These are phyloP conservation scores for Pleurotus eryngii DNA, from an alignment of 768 basidiomycete species.

Conservation along the genomic window DNA sequence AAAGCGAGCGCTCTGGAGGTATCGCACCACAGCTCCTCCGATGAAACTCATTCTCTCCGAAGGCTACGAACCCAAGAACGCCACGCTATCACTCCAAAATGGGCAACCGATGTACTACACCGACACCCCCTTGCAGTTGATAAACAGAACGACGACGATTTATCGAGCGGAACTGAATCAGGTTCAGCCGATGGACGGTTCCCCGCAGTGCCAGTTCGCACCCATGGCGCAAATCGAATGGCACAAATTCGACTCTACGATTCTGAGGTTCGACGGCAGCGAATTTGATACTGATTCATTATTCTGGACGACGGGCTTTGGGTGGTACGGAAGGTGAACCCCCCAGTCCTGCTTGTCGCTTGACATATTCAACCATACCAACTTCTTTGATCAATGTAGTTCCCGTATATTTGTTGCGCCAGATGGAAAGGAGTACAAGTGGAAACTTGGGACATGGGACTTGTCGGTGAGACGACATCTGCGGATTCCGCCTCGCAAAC, in stretches of 20 bases:
- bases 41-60: slow-evolving; percentile 1
- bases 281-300: neutral
- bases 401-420: neutral
- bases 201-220: neutral
- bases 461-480: neutral
- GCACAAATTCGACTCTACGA: neutral
- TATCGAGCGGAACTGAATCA: neutral
- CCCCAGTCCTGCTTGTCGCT: neutral
- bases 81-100: neutral
- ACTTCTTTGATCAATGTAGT: neutral
- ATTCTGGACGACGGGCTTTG: neutral
- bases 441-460: neutral
- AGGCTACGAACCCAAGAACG: neutral
- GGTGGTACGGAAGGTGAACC: neutral
- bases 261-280: neutral
- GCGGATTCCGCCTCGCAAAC: neutral
- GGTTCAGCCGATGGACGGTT: neutral
- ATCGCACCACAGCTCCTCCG: neutral
- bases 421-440: slow-evolving; percentile 2
- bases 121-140: neutral
- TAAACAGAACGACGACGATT: neutral
- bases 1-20: too few relatives aligned
- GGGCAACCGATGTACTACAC: slow-evolving; percentile 1
- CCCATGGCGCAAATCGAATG: neutral
- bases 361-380: neutral